A percentile compares a stretch with the other conserved stretches of the same genome.
phyloP scores from a whole-genome alignment of 768 basidiomycete genomes.

The Russula lepida region DNA sequence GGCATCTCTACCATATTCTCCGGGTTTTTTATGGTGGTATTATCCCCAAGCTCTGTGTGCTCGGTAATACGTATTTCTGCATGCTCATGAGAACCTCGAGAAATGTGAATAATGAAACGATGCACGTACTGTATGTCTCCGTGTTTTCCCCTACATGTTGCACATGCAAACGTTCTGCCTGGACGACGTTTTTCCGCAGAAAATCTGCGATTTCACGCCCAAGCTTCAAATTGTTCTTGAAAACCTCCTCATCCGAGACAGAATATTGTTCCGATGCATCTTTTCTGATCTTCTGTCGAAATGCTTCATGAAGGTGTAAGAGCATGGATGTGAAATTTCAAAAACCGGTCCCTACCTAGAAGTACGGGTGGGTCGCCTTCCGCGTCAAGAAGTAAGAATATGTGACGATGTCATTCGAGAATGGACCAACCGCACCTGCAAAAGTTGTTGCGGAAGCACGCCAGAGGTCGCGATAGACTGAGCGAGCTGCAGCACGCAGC shows the following conservation, averaged over 20 bases:
- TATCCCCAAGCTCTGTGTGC: slow-evolving; percentile 82
- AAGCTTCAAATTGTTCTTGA: slow-evolving; percentile 47
- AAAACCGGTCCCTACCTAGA: slow-evolving; percentile 33
- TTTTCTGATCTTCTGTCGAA: slow-evolving; percentile 55
- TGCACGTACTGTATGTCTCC: slow-evolving; percentile 51
- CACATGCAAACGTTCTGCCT: slow-evolving; percentile 47
- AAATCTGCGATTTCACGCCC: slow-evolving; percentile 67
- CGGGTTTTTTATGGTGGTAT: slow-evolving; percentile 65
- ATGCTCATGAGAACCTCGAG: not conserved
- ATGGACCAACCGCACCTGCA: slow-evolving; percentile 31
- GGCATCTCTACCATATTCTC: slow-evolving; percentile 38
- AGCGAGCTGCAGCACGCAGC: slow-evolving; percentile 56
- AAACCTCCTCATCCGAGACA: slow-evolving; percentile 38
- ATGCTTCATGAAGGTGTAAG: slow-evolving; percentile 40
- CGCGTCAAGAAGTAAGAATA: not conserved
- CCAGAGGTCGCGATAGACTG: slow-evolving; percentile 66
- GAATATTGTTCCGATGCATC: slow-evolving; percentile 41
- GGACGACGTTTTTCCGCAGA: slow-evolving; percentile 77
- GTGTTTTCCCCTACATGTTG: slow-evolving; percentile 28
- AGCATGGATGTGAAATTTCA: not conserved
- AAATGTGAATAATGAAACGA: not conserved
- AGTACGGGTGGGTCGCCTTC: slow-evolving; percentile 52
- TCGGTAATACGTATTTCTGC: slow-evolving; percentile 64
- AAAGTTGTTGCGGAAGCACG: slow-evolving; percentile 64
- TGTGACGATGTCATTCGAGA: not conserved